phyloP scores from a whole-genome alignment of 805 yeast species.

The Barnettozyma salicaria region DNA sequence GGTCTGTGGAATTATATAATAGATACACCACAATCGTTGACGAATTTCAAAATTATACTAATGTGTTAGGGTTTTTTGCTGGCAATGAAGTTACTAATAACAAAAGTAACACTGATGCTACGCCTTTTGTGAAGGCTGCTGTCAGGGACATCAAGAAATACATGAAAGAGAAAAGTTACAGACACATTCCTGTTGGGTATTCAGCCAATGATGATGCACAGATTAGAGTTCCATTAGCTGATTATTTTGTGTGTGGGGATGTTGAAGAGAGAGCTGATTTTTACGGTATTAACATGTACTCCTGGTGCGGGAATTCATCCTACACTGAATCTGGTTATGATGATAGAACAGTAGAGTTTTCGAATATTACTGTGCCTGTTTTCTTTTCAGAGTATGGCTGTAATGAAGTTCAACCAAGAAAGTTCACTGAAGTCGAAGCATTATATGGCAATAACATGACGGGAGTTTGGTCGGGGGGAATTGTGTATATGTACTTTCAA shows the following conservation, averaged over 20 bases:
- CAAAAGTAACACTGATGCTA: conserved; percentile 59
- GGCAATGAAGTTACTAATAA: conserved; percentile 81
- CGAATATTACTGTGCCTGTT: conserved; percentile 61
- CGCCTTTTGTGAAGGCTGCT: conserved; percentile 81
- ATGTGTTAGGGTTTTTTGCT: conserved; percentile 76
- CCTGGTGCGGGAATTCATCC: conserved; percentile 73
- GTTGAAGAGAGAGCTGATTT: conserved; percentile 62
- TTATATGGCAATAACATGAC: conserved; percentile 66
- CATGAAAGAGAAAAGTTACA: conserved; percentile 53
- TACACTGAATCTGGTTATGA: conserved; percentile 59
- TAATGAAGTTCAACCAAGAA: conserved; percentile 63
- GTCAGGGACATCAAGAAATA: conserved; percentile 70
- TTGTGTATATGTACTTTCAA: conserved; percentile 79
- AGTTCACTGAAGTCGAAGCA: conserved; percentile 64
- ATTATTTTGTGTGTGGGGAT: conserved; percentile 73
- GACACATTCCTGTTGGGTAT: conserved; percentile 75
- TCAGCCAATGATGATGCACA: conserved; percentile 70
- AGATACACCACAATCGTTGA: conserved; percentile 71
- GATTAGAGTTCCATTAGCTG: conserved; percentile 63
- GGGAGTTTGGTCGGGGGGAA: conserved; percentile 86
- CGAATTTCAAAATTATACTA: conserved; percentile 60
- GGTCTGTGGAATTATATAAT: conserved; percentile 56
- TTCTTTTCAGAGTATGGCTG: conserved; percentile 86
- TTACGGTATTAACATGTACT: conserved; percentile 86
- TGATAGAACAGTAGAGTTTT: conserved; percentile 57